phyloP scores from a whole-genome alignment of 441 rosid genomes.

The Gossypium davidsonii region DNA sequence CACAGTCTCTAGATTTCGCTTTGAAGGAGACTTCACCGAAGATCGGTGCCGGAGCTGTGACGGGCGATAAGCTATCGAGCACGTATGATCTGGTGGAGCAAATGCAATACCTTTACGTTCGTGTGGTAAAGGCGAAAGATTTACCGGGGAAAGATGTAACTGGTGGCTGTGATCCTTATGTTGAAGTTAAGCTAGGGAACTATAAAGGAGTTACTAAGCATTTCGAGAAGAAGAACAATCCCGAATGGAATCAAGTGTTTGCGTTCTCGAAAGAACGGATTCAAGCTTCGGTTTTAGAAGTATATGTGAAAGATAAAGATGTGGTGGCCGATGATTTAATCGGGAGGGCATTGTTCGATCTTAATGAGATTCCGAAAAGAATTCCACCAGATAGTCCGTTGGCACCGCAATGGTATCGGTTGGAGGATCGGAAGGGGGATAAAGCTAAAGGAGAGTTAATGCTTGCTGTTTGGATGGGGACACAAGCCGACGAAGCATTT shows the following conservation, averaged over 20 bases:
- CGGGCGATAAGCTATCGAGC: conserved; percentile 61
- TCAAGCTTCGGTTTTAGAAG: conserved; percentile 76
- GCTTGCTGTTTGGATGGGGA: conserved; percentile 95
- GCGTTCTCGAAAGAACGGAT: conserved; percentile 83
- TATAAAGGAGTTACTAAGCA: conserved; percentile 76
- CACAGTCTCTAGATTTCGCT: conserved; percentile 62
- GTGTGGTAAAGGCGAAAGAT: conserved; percentile 75
- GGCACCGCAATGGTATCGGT: conserved; percentile 91
- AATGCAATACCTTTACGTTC: conserved; percentile 72
- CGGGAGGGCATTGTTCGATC: conserved; percentile 64
- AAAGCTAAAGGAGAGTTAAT: conserved; percentile 77
- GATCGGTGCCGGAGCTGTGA: conserved; percentile 58
- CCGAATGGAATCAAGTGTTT: conserved; percentile 89
- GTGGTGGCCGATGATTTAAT: conserved; percentile 64
- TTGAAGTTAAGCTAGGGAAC: conserved; percentile 84
- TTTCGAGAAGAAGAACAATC: conserved; percentile 79
- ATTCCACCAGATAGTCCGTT: conserved; percentile 90
- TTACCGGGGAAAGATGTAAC: conserved; percentile 63
- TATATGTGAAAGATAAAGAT: conserved; percentile 74
- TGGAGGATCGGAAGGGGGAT: conserved; percentile 62
- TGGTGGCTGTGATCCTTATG: conserved; percentile 77
- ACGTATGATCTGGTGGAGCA: conserved; percentile 82
- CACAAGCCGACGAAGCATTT: conserved; percentile 31
- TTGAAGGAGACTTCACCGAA: conserved; percentile 88
- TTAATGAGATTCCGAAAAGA: conserved; percentile 75